Evolutionary conservation across 495 filamentous ascomycete genomes (phyloP).

Genomic region (Bombardia bombarda): DNA sequence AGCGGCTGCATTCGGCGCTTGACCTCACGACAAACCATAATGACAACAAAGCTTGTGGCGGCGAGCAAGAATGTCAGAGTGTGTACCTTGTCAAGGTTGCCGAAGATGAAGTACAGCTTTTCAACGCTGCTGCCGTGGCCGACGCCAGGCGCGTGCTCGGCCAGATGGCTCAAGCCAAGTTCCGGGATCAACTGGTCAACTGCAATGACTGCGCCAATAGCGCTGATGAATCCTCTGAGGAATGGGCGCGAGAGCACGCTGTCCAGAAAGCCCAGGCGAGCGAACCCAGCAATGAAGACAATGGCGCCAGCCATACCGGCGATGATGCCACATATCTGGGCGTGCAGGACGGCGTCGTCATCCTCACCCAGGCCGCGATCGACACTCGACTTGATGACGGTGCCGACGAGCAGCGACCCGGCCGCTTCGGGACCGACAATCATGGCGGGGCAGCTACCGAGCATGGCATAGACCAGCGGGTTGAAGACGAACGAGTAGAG

Average conservation of each 20-base stretch:
- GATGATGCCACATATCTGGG: slow-evolving; percentile 79
- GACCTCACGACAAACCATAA: slow-evolving; percentile 76
- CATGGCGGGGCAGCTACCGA: slow-evolving; percentile 87
- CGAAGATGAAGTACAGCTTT: slow-evolving; percentile 73
- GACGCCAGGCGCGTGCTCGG: slow-evolving; percentile 47
- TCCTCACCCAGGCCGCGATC: slow-evolving; percentile 63
- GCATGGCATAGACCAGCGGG: slow-evolving; percentile 77
- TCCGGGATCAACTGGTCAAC: slow-evolving; percentile 93
- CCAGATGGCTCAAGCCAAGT: slow-evolving; percentile 62
- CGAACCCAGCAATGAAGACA: slow-evolving; percentile 75
- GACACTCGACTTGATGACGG: slow-evolving; percentile 72
- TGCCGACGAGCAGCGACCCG: slow-evolving; percentile 81
- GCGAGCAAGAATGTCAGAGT: slow-evolving; percentile 66
- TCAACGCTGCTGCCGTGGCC: slow-evolving; percentile 76
- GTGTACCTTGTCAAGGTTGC: slow-evolving; percentile 58
- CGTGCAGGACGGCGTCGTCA: slow-evolving; percentile 60
- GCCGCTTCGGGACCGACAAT: slow-evolving; percentile 95
- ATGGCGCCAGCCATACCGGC: slow-evolving; percentile 80
- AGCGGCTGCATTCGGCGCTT: slow-evolving; percentile 78
- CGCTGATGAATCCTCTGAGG: slow-evolving; percentile 88
- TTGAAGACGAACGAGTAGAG: slow-evolving; percentile 91
- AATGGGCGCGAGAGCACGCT: slow-evolving; percentile 91
- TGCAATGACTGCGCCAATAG: slow-evolving; percentile 91
- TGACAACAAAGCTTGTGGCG: slow-evolving; percentile 72
- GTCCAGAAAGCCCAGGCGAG: slow-evolving; percentile 87